phyloP scores from a whole-genome alignment of 2,329 filamentous ascomycete genomes.

The Botryotinia globosa region DNA sequence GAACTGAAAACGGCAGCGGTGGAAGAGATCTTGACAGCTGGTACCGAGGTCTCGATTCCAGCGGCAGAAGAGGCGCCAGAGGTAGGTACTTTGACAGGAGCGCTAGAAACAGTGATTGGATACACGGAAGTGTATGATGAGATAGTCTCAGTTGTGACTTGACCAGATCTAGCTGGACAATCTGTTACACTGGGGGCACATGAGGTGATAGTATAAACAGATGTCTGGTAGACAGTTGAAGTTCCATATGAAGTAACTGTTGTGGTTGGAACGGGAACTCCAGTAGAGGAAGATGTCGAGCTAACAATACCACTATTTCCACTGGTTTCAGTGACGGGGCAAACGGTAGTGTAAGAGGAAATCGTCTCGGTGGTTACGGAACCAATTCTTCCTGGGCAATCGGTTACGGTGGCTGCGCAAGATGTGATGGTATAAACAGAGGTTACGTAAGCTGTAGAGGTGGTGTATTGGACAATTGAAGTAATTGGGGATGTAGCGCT shows the following conservation, averaged over 20 bases:
- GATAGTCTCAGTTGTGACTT: slow-evolving; percentile 44
- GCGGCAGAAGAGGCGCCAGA: not conserved
- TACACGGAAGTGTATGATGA: slow-evolving; percentile 45
- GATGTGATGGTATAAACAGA: slow-evolving; percentile 50
- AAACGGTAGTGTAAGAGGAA: slow-evolving; percentile 41
- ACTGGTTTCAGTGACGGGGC: slow-evolving; percentile 39
- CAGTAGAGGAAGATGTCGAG: slow-evolving; percentile 1
- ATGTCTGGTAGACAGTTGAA: slow-evolving; percentile 52
- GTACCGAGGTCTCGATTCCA: not conserved
- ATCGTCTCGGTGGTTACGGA: slow-evolving; percentile 40
- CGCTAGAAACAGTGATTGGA: slow-evolving; percentile 22
- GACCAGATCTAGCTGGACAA: slow-evolving; percentile 47
- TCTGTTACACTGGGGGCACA: slow-evolving; percentile 47
- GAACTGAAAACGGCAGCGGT: not conserved
- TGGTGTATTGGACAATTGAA: slow-evolving; percentile 16
- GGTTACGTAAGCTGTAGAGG: slow-evolving; percentile 51
- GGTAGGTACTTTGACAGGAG: not conserved
- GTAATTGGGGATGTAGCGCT: not conserved
- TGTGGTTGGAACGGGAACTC: slow-evolving; percentile 8
- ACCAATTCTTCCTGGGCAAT: slow-evolving; percentile 47
- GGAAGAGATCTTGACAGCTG: not conserved
- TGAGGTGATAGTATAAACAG: slow-evolving; percentile 50
- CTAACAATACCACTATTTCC: slow-evolving; percentile 23
- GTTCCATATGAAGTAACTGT: slow-evolving; percentile 31
- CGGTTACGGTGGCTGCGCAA: slow-evolving; percentile 46